Conservation (phyloP, 2,329 filamentous ascomycete species). For the Alternaria ventricosa region DNA sequence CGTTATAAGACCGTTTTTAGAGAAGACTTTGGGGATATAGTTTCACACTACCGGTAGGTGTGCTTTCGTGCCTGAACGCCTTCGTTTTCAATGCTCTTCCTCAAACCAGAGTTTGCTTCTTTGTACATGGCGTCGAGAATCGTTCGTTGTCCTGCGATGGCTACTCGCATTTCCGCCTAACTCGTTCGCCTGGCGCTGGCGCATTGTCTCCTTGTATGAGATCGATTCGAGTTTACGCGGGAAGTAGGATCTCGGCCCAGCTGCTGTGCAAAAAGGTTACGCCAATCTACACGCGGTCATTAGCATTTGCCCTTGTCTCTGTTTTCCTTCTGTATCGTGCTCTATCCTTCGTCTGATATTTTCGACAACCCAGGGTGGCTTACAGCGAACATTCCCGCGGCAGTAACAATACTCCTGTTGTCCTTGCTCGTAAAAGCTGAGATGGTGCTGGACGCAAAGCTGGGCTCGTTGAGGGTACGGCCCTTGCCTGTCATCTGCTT, state of each 20-base stretch:
- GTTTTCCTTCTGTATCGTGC: neutral
- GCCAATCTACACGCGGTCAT: conserved; percentile 49
- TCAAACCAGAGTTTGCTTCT: neutral
- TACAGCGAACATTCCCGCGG: conserved; percentile 60
- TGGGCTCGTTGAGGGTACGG: conserved; percentile 41
- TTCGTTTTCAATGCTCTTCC: neutral
- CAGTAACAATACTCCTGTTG: conserved; percentile 57
- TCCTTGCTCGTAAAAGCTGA: conserved; percentile 54
- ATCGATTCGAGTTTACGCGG: conserved; percentile 48
- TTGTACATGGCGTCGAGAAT: conserved; percentile 2
- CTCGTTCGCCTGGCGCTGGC: neutral
- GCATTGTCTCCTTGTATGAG: neutral
- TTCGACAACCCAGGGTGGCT: conserved; percentile 26
- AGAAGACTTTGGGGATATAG: neutral
- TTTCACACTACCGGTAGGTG: neutral
- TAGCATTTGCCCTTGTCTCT: conserved; percentile 17
- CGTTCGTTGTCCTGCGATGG: neutral
- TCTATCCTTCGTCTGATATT: neutral
- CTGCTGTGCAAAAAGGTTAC: conserved; percentile 61
- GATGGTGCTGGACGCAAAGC: conserved; percentile 50
- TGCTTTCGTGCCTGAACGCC: conserved; percentile 8
- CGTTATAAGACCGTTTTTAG: neutral
- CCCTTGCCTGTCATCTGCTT: conserved; percentile 36
- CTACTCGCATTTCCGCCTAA: neutral
- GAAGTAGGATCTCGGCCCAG: conserved; percentile 59